Percentiles rank a stretch among this genome's conserved stretches.
These are phyloP conservation scores for Backusella morwellensis DNA, from an alignment of 192 early-diverging fungal genomes.

Conservation along the genomic window DNA sequence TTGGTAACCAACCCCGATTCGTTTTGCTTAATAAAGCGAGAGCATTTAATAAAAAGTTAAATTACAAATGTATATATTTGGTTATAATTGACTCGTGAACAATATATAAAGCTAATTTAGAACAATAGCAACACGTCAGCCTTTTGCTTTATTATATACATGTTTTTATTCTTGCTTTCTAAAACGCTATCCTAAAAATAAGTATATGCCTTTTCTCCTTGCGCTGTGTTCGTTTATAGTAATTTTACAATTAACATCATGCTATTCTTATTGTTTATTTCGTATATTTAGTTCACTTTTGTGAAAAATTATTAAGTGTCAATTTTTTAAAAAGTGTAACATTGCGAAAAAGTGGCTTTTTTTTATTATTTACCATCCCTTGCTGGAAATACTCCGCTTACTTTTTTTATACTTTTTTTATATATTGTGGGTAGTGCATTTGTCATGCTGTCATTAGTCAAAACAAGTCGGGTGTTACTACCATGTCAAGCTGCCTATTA, in stretches of 20 bases:
- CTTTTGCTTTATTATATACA: too few species aligned
- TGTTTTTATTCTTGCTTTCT: not conserved
- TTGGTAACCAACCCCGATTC: not conserved
- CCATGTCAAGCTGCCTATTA: not conserved
- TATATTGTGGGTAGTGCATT: not conserved
- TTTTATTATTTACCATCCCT: not conserved
- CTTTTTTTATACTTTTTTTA: not conserved
- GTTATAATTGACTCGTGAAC: not conserved
- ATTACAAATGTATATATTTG: not conserved
- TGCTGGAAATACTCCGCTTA: not conserved
- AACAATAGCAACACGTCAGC: too few species aligned
- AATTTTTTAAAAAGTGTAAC: not conserved
- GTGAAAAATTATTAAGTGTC: not conserved
- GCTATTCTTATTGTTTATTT: not conserved
- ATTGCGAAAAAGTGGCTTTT: not conserved
- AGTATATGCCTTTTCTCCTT: not conserved
- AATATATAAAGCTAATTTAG: not conserved
- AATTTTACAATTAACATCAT: not conserved
- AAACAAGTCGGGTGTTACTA: not conserved
- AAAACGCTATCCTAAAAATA: not conserved
- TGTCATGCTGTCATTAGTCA: not conserved
- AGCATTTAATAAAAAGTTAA: not conserved
- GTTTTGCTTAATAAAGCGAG: not conserved
- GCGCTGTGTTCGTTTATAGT: not conserved
- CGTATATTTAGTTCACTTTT: not conserved